Evolutionary conservation across 495 filamentous ascomycete genomes (phyloP).

Genomic region (Durotheca rogersii): DNA sequence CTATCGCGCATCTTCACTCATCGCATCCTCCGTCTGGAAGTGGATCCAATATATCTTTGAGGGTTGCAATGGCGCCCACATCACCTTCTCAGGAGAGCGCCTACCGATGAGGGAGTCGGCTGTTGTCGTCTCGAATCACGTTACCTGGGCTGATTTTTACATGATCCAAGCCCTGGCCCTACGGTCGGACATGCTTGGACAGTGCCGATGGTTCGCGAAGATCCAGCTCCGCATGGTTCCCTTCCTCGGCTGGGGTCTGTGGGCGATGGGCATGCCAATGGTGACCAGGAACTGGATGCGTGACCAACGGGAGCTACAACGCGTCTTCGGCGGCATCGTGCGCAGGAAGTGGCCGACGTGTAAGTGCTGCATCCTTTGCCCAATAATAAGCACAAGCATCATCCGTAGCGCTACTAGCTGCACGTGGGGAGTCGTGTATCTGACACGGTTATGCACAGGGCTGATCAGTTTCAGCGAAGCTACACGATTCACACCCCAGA

Average conservation of each 20-base stretch:
- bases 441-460: constrained; percentile 38
- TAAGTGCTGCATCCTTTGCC: constrained; percentile 34
- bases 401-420: no score
- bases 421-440: constrained; percentile 7
- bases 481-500: constrained; percentile 55
- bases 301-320: constrained; percentile 54
- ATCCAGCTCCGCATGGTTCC: constrained; percentile 55
- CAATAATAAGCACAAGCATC: neutral
- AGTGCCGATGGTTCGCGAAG: constrained; percentile 61
- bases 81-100: constrained; percentile 51
- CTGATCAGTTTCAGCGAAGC: constrained; percentile 61
- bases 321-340: constrained; percentile 53
- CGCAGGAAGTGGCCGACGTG: constrained; percentile 54
- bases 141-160: constrained; percentile 61
- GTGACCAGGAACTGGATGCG: constrained; percentile 56
- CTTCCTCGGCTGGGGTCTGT: constrained; percentile 60
- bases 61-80: constrained; percentile 47
- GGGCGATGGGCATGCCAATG: constrained; percentile 62
- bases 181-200: constrained; percentile 55
- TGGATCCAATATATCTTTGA: constrained; percentile 57
- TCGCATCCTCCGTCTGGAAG: constrained; percentile 53
- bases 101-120: constrained; percentile 52
- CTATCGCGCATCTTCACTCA: constrained; percentile 51
- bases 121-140: constrained; percentile 59
- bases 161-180: constrained; percentile 58